Evolutionary conservation across 495 filamentous ascomycete species (phyloP).

Genomic region (Jackrogersella minutella): DNA sequence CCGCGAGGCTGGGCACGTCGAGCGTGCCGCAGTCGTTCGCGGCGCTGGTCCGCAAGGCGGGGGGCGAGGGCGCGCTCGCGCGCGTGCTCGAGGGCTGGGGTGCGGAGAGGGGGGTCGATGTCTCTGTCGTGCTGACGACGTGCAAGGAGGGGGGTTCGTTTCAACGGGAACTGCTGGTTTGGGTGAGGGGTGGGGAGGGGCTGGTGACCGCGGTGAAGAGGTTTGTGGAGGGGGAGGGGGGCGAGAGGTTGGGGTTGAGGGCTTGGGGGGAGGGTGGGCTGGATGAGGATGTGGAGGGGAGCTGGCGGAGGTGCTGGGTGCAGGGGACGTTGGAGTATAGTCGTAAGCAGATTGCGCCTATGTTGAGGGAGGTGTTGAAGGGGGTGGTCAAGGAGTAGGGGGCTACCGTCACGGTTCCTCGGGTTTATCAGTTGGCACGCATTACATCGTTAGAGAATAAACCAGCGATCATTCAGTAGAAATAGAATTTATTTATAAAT

Average conservation of each 20-base stretch:
- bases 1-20: conserved; percentile 73
- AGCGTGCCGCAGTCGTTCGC: conserved; percentile 72
- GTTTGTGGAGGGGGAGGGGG: conserved; percentile 59
- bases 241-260: conserved; percentile 63
- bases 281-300: conserved; percentile 51
- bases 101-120: conserved; percentile 63
- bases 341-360: conserved; percentile 88
- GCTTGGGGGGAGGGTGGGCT: conserved; percentile 58
- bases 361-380: conserved; percentile 73
- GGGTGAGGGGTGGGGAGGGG: conserved; percentile 58
- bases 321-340: conserved; percentile 74
- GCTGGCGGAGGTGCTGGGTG: conserved; percentile 66
- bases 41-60: conserved; percentile 68
- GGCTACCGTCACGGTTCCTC: neutral
- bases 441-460: neutral
- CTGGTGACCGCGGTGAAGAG: conserved; percentile 54
- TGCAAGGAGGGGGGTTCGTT: conserved; percentile 65
- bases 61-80: conserved; percentile 46
- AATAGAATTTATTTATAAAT: conserved; percentile 2
- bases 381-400: conserved; percentile 25
- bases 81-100: conserved; percentile 60
- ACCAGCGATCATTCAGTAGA: neutral
- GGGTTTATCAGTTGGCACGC: neutral
- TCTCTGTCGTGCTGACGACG: conserved; percentile 82
- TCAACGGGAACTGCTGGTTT: conserved; percentile 76